Evolutionary conservation across 768 basidiomycete species (phyloP), one percentile per base, ranked within the genome.

Genomic region (Coprinellus aureogranulatus): DNA sequence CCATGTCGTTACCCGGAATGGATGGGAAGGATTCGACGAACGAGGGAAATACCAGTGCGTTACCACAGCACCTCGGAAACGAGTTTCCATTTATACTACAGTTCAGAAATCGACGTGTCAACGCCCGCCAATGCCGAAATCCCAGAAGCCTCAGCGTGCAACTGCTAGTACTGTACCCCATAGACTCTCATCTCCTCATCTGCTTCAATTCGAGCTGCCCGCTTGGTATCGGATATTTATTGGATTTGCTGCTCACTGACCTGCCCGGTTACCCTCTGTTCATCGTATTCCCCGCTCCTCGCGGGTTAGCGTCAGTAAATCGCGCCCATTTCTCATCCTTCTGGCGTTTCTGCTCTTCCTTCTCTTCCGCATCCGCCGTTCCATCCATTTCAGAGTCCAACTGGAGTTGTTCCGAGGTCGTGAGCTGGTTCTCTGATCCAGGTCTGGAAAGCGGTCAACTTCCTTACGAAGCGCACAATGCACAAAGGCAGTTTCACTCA

Each of bases 271-370:
- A 94, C 59, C 94, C 94, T 61, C 92, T 83, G 70, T 98, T 97
- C 90, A 96, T 94, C 11, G 88, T 96, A 69, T 99, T 99, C 3
- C 97, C 97, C n/a, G 89, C 90, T 1, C 97, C 97, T 65, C 80
- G 87, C 12, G 88, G 87, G 71, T 99, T 87, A 25, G 76, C 79
- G 51, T 98, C 97, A 16, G 88, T 93, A 65, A 84, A 98, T 57
- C 76, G 78, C 28, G 94, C 94, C 94, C 95, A 98, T 34, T 87
- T 86, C 69, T 98, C 93, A 63, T 95, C 91, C 68, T 94, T 90
- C 64, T 81, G 78, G 45, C 94, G 75, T 72, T 90, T 88, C 67
- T 87, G 78, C 67, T 95, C 94, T 18, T 68, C 77, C 62, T 87
- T 92, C 60, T 82, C 73, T 55, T 86, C 86, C 0, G 86, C 90